phyloP scores from a whole-genome alignment of 129 eudicot genomes.

The Artemisia tridentata region DNA sequence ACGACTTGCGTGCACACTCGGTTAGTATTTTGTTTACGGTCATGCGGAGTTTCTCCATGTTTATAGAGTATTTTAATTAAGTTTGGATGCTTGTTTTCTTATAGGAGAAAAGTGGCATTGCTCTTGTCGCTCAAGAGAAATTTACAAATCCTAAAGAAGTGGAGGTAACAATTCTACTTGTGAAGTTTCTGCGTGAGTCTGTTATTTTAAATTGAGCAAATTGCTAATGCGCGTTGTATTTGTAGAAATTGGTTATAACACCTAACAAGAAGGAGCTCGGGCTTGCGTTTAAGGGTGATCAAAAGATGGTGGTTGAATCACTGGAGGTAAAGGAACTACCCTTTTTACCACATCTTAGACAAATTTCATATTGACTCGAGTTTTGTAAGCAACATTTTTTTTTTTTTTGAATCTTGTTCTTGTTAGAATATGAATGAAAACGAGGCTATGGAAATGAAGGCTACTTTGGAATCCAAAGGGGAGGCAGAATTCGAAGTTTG shows the following conservation, averaged over 20 bases:
- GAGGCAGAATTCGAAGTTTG: constrained; percentile 61
- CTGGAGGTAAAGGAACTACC: constrained; percentile 35
- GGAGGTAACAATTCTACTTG: constrained; percentile 39
- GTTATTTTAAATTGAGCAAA: not conserved
- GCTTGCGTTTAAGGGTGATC: constrained; percentile 57
- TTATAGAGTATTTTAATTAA: not conserved
- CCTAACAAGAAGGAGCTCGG: constrained; percentile 60
- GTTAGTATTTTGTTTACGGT: constrained; percentile 27
- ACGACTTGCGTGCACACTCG: constrained; percentile 64
- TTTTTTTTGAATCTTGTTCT: not conserved
- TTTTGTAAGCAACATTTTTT: no score
- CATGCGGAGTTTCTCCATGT: not conserved
- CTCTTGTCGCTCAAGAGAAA: constrained; percentile 68
- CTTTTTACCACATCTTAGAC: not conserved
- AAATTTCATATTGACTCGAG: no score
- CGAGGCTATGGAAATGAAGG: constrained; percentile 70
- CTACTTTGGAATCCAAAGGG: constrained; percentile 55
- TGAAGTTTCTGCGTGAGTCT: not conserved
- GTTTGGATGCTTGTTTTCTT: not conserved
- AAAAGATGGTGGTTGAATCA: constrained; percentile 60
- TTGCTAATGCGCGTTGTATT: constrained; percentile 2
- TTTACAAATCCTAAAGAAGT: constrained; percentile 62
- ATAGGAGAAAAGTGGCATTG: constrained; percentile 57
- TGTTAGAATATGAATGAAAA: constrained; percentile 59
- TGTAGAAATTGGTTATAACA: constrained; percentile 50